These are phyloP conservation scores for Lentinula detonsa DNA, from an alignment of 768 basidiomycete species.

Conservation along the genomic window DNA sequence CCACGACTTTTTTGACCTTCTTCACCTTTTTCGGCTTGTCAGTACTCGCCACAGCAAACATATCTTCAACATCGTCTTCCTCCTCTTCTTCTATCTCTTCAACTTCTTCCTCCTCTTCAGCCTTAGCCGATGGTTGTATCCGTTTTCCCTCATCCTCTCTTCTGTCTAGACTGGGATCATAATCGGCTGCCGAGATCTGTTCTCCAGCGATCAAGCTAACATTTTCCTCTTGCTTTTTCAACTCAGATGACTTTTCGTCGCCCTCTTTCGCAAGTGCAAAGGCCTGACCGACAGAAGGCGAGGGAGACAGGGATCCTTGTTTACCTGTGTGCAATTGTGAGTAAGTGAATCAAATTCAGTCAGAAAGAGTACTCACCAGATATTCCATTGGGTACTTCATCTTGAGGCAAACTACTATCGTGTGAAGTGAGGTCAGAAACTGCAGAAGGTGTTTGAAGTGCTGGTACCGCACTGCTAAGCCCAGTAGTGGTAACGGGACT, in stretches of 20 bases:
- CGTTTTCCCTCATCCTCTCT: slow-evolving; percentile 79
- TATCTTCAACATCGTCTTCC: slow-evolving; percentile 89
- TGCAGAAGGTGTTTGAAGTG: slow-evolving; percentile 52
- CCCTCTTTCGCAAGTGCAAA: slow-evolving; percentile 69
- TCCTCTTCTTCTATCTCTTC: slow-evolving; percentile 64
- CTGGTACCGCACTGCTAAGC: slow-evolving; percentile 70
- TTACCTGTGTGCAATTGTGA: slow-evolving; percentile 27
- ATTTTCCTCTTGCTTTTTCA: slow-evolving; percentile 35
- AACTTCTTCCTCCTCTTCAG: slow-evolving; percentile 37
- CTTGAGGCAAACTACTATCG: slow-evolving; percentile 19
- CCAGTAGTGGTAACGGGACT: slow-evolving; percentile 34
- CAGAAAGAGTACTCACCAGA: slow-evolving; percentile 10
- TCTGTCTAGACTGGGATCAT: slow-evolving; percentile 79
- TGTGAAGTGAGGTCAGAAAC: slow-evolving; percentile 62
- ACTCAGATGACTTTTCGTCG: slow-evolving; percentile 41
- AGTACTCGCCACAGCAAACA: slow-evolving; percentile 70
- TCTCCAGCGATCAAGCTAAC: slow-evolving; percentile 31
- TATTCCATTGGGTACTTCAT: slow-evolving; percentile 31
- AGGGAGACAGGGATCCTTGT: slow-evolving; percentile 50
- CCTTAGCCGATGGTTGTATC: slow-evolving; percentile 37
- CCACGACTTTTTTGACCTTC: slow-evolving; percentile 49
- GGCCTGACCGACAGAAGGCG: slow-evolving; percentile 43
- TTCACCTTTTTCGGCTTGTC: slow-evolving; percentile 36
- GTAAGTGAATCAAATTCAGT: slow-evolving; percentile 1
- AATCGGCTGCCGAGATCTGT: slow-evolving; percentile 89